These are phyloP conservation scores for Cladosporium sp. DNA, from an alignment of 2,329 filamentous ascomycete species.

Conservation along the genomic window DNA sequence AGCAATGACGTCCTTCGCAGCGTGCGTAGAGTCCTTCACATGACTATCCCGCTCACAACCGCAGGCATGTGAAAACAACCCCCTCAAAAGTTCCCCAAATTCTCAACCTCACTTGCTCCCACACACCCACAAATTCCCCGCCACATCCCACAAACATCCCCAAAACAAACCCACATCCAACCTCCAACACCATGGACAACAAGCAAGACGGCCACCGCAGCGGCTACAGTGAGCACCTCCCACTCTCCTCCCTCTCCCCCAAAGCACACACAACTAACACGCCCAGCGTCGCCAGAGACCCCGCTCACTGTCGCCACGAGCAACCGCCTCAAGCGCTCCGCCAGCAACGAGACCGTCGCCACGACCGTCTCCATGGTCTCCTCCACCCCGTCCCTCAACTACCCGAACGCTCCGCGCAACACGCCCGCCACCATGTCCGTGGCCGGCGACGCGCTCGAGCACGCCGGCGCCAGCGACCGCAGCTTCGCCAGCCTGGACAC, in stretches of 20 bases:
- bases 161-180: background rate
- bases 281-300: constrained; percentile 6
- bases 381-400: constrained; percentile 7
- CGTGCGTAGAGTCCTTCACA: too few species aligned
- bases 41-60: too few species aligned
- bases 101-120: background rate
- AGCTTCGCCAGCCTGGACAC: constrained; percentile 6
- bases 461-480: background rate
- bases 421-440: constrained; percentile 16
- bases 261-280: background rate
- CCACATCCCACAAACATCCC: constrained; percentile 6
- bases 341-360: constrained; percentile 12
- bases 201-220: constrained; percentile 5
- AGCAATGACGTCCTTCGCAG: too few species aligned
- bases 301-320: constrained; percentile 5
- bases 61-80: too few species aligned
- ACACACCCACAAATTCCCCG: constrained; percentile 9
- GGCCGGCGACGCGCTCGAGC: constrained; percentile 1
- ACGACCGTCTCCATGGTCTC: constrained; percentile 12
- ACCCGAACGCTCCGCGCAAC: constrained; percentile 17
- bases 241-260: background rate
- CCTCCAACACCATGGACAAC: background rate
- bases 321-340: constrained; percentile 2
- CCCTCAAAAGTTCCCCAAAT: too few species aligned
- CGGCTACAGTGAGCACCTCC: constrained; percentile 9